A percentile compares a stretch with the other conserved stretches of the same genome.
Evolutionary conservation across 1,139 yeast species (phyloP).

Genomic region (Blastobotrys malaysiensis): DNA sequence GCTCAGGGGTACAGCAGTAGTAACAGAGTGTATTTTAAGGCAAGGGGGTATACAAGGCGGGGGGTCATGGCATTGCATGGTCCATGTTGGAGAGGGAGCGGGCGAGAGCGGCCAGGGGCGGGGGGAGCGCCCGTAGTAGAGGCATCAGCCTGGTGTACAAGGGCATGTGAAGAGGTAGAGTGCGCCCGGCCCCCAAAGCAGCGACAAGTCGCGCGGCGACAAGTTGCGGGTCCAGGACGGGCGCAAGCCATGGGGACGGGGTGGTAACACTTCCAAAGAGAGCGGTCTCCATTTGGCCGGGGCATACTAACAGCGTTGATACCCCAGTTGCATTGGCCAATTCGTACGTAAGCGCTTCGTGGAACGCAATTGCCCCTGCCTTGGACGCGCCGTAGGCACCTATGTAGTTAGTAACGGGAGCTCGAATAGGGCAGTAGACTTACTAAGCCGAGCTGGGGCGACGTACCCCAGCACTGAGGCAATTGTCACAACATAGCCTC

Average conservation of each 20-base stretch:
- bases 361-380: constrained; percentile 77
- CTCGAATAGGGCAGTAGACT: neutral
- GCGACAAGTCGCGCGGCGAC: constrained; percentile 58
- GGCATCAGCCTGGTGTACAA: constrained; percentile 72
- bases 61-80: constrained; percentile 13
- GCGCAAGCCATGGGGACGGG: constrained; percentile 72
- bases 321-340: constrained; percentile 38
- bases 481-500: constrained; percentile 76
- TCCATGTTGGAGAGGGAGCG: constrained; percentile 62
- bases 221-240: constrained; percentile 61
- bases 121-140: constrained; percentile 61
- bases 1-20: neutral
- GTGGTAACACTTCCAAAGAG: constrained; percentile 69
- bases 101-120: constrained; percentile 57
- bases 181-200: constrained; percentile 53
- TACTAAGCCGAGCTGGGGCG: constrained; percentile 71
- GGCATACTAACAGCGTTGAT: constrained; percentile 71
- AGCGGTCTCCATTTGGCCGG: constrained; percentile 74
- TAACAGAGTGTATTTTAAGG: no score
- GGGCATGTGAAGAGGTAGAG: constrained; percentile 70
- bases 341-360: constrained; percentile 74
- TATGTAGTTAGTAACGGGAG: neutral
- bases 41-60: neutral
- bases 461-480: constrained; percentile 80
- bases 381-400: constrained; percentile 82